Evolutionary conservation across 192 early-diverging fungal species (phyloP), one percentile per base, ranked within the genome.

Genomic region (Coemansia sp.): DNA sequence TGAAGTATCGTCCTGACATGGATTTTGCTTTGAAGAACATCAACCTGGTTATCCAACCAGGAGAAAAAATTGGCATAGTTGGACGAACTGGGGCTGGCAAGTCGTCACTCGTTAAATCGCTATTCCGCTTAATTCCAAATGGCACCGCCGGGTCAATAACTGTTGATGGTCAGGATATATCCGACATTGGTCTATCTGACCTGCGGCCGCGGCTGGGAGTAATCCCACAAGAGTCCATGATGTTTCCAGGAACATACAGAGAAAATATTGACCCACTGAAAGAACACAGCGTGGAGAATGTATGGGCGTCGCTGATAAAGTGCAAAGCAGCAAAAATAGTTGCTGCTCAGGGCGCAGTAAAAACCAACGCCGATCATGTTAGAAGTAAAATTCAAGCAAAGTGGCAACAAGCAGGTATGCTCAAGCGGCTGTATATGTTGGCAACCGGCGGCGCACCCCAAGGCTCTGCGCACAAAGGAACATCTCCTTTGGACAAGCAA

Each of bases 1-100:
- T 92, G 65, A 71, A 64, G 12, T 93, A 92, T 66, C 87, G 86
- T 7, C 70, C 70, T 35, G 83, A 82, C 1, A 24, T 81, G 59
- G 27, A 68, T 12, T 80, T 81, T 4, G 88, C 87, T 1, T 64
- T 95, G 9, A 78, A 88, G 32, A 62, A 85, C 43, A 71, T 93
- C 23, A 79, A 76, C 13, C 35, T 89, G 13, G 50, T 69, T 10
- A 81, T 93, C 52, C 78, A 77, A 5, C 78, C 84, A 0, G 88
- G 87, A 3, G 84, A 85, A 53, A 85, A 86, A 51, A 68, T 87
- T 49, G 86, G 86, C 22, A 81, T 87, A 18, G 86, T 94, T 27
- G 93, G 93, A 14, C 79, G 93, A 4, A 91, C 91, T 7, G 92
- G 92, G 9, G 88, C 89, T 10, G 88, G 88, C 16, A 90, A 89